Base-by-base conservation (phyloP, 108 stramenopile genomes). In the Skeletonema menzelii region DNA sequence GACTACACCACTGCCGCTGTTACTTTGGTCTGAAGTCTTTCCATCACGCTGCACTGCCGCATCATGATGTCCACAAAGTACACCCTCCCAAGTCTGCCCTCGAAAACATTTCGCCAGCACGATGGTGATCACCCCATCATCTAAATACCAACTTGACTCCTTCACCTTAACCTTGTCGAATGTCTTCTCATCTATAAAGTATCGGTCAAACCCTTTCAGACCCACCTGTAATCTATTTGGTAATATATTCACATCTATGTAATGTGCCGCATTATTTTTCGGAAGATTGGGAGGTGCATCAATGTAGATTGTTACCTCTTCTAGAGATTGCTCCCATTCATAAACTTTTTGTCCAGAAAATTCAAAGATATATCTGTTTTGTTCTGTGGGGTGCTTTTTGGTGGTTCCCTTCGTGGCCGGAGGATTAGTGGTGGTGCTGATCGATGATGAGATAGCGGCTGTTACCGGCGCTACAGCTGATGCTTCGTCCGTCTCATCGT, bases 251-350 rank as follows among this genome's bases (percentile, higher is more conserved):
- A 84, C 78, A 15, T 65, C 31, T 8, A 90, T 65, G 59, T 76
- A 59, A 37, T 73, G 28, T 31, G 74, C 69, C 26, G 70, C 22
- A 56, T 27, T 59, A 35, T 73, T 7, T 61, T 47, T 49, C 35
- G 62, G 91, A 59, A 64, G 72, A 73, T 31, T 86, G 63, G n/a
- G 90, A 85, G 66, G 70, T 46, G 75, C 63, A 61, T 80, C 82
- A 55, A 96, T 80, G 84, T 89, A 93, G 37, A 99, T 75, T 42
- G 84, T 96, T 10, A 98, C 92, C 59, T 97, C 87, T 34, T 97
- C 91, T 70, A 98, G 72, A 1, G 85, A 84, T 85, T 99, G 98
- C 56, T 98, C 97, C 96, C 97, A 99, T 68, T 98, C 96, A 76
- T 98, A 99, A 0, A 99, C 72, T 26, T 80, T 73, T 11, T 76